A percentile compares a stretch with the other conserved stretches of the same genome.
phyloP scores from a whole-genome alignment of 352 stramenopile species.

The Globisporangium sylvaticum region DNA sequence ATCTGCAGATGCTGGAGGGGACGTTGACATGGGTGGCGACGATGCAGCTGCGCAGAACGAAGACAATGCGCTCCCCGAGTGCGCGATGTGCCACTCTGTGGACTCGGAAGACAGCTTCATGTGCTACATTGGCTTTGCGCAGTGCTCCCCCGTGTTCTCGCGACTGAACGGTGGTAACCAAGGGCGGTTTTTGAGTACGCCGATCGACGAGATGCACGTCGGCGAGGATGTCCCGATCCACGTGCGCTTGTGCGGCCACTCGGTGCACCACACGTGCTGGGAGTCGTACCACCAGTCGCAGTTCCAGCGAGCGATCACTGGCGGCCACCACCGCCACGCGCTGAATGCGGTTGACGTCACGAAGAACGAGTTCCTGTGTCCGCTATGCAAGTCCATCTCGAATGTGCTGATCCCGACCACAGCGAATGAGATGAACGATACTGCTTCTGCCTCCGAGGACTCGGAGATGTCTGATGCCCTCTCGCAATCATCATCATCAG shows the following conservation, averaged over 20 bases:
- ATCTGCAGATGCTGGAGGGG: slow-evolving; percentile 15
- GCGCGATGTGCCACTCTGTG: slow-evolving; percentile 84
- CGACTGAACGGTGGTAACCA: slow-evolving; percentile 58
- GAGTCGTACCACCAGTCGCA: slow-evolving; percentile 94
- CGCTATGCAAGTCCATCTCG: slow-evolving; percentile 96
- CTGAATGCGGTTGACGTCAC: slow-evolving; percentile 94
- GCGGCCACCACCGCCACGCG: slow-evolving; percentile 90
- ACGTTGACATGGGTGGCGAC: slow-evolving; percentile 50
- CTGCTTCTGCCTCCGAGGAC: background rate
- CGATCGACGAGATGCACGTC: slow-evolving; percentile 85
- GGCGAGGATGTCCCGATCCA: slow-evolving; percentile 79
- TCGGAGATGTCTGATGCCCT: background rate
- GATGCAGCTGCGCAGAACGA: background rate
- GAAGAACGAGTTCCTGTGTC: slow-evolving; percentile 96
- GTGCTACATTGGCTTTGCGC: slow-evolving; percentile 84
- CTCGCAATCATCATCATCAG: slow-evolving; percentile 7
- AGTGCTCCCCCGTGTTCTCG: slow-evolving; percentile 73
- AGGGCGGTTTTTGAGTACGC: slow-evolving; percentile 55
- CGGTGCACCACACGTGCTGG: slow-evolving; percentile 93
- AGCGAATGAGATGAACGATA: slow-evolving; percentile 41
- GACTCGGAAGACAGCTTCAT: slow-evolving; percentile 78
- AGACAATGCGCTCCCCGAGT: slow-evolving; percentile 42
- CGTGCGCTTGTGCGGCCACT: slow-evolving; percentile 91
- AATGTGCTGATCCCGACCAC: slow-evolving; percentile 93
- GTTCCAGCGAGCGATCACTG: slow-evolving; percentile 90